Percentiles rank a stretch among this genome's conserved stretches.
Conservation (phyloP, 2,329 filamentous ascomycete genomes). For the Fusarium sacchari region DNA sequence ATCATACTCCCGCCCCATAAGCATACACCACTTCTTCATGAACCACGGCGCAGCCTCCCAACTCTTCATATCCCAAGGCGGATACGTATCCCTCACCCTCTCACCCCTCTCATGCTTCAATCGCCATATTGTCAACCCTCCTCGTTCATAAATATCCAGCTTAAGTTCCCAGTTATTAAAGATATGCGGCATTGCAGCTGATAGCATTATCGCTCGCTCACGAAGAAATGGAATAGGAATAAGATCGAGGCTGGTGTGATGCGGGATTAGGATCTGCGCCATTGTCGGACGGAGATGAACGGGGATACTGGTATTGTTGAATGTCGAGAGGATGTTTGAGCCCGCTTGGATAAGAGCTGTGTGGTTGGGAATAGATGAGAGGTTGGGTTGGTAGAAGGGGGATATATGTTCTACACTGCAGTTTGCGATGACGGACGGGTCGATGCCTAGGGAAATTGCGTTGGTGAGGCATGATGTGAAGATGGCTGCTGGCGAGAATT, state of each 20-base stretch:
- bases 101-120: background rate
- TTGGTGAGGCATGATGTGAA: constrained; percentile 38
- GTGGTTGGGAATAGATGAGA: constrained; percentile 3
- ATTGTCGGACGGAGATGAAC: constrained; percentile 39
- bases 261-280: constrained; percentile 41
- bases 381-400: constrained; percentile 38
- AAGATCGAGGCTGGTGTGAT: constrained; percentile 40
- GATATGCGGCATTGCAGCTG: constrained; percentile 28
- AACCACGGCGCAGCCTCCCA: constrained; percentile 47
- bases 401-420: constrained; percentile 31
- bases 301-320: constrained; percentile 17
- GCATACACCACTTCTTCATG: constrained; percentile 40
- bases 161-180: constrained; percentile 43
- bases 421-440: constrained; percentile 10
- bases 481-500: constrained; percentile 30
- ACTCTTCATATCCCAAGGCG: constrained; percentile 43
- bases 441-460: constrained; percentile 29
- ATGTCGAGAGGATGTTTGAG: background rate
- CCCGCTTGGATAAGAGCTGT: constrained; percentile 4
- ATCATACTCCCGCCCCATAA: constrained; percentile 32
- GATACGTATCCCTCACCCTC: background rate
- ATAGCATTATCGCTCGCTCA: constrained; percentile 41
- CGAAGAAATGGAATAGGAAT: constrained; percentile 42
- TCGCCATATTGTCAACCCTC: constrained; percentile 36
- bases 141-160: constrained; percentile 38